Base-by-base conservation (phyloP, 1,284 basidiomycete species). In the Cutaneotrichosporon sp. region DNA sequence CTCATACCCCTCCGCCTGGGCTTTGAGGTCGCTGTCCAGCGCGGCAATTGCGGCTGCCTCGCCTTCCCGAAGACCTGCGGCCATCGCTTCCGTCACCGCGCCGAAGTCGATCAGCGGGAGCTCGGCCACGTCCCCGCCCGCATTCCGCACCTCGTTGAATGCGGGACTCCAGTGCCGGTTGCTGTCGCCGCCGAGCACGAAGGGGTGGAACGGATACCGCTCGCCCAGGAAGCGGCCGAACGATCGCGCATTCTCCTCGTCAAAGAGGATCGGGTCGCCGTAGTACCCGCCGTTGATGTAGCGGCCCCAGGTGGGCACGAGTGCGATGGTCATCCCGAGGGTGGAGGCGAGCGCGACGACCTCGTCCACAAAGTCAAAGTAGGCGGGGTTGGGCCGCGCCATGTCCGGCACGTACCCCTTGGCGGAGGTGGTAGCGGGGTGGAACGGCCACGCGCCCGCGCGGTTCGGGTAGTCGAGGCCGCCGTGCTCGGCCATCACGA, bases 221-320 rank as follows among this genome's bases (percentile, higher is more conserved):
- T 60, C 29, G 16, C 69, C 67, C 13, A 67, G 52, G 55, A 63
- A 70, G 36, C 43, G 31, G 18, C 67, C 65, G 50, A 59, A 68
- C 5, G 59, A 43, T 2, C 38, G 29, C 3, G 63, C 65, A 36
- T 56, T 63, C 14, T 49, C 47, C 46, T 59, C 56, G 46, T 65
- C 29, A 58, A 69, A 67, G 9, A 67, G 29, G n/a, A 63, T 60
- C 7, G 67, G 65, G 20, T 36, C n/a, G 22, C 54, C 59, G 38
- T 67, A 62, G 50, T 64, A 64, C 9, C 66, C 66, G 13, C 69
- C 65, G 22, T 63, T 67, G 36, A 69, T 54, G 43, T 66, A 70
- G 5, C 65, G 38, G 2, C 64, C 69, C 69, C 69, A 70, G 0
- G 64, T 62, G 3, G 67, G 67, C 7, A 67, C 59, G 29, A 69